These are phyloP conservation scores for Malassezia sp. DNA, from an alignment of 1,284 basidiomycete species.

Conservation along the genomic window DNA sequence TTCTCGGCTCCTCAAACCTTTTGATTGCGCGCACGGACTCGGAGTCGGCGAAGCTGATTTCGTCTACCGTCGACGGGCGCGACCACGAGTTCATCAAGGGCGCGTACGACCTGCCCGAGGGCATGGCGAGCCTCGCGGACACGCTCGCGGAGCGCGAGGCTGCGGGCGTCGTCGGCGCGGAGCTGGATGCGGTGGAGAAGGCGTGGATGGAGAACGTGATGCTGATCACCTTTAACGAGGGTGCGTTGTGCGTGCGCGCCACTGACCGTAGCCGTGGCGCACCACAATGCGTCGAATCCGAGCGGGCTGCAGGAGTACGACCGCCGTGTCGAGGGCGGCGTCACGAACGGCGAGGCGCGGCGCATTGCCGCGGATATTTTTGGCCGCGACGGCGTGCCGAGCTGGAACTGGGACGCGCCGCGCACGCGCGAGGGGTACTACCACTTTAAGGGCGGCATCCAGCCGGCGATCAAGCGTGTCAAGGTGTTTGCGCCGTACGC, in stretches of 20 bases:
- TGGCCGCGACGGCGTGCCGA: slow-evolving; percentile 54
- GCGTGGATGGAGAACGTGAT: slow-evolving; percentile 43
- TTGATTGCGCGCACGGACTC: slow-evolving; percentile 83
- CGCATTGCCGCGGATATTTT: slow-evolving; percentile 62
- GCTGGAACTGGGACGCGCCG: slow-evolving; percentile 86
- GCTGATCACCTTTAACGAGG: slow-evolving; percentile 67
- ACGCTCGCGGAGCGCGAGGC: slow-evolving; percentile 35
- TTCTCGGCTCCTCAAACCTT: slow-evolving; percentile 74
- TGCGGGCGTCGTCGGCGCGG: slow-evolving; percentile 26
- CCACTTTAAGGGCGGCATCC: slow-evolving; percentile 71
- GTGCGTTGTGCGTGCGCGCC: no score
- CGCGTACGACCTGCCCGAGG: slow-evolving; percentile 36
- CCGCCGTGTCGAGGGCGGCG: slow-evolving; percentile 56
- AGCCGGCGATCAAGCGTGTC: slow-evolving; percentile 70
- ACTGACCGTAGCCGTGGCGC: slow-evolving; percentile 55
- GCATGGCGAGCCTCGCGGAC: slow-evolving; percentile 35
- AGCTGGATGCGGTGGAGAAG: slow-evolving; percentile 40
- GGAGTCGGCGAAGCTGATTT: slow-evolving; percentile 74
- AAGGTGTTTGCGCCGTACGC: slow-evolving; percentile 57
- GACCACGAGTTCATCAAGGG: slow-evolving; percentile 52
- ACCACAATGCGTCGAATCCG: slow-evolving; percentile 34
- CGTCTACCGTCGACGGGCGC: slow-evolving; percentile 65
- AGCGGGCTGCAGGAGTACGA: slow-evolving; percentile 51
- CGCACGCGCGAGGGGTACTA: slow-evolving; percentile 85
- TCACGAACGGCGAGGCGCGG: slow-evolving; percentile 65